Base-by-base conservation (phyloP, 2,329 filamentous ascomycete species). In the Corynespora cassiicola region DNA sequence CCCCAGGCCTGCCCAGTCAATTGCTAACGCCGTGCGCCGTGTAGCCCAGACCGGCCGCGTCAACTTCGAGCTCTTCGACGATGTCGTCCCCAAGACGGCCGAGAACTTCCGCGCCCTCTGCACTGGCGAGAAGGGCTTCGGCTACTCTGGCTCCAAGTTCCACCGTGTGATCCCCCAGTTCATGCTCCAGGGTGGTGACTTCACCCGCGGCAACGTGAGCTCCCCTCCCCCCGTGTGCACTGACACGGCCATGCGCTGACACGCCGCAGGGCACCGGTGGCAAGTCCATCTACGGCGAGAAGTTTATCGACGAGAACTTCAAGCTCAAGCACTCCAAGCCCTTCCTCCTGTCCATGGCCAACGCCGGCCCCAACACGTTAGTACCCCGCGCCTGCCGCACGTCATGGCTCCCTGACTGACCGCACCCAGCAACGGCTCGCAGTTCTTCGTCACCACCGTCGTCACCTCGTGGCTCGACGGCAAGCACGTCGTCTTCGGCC, bases 171-270 rank as follows among this genome's bases (percentile, higher is more conserved):
- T 95, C 74, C 87, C 87, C 59, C 73, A 89, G 42, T 95, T 95
- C 82, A 95, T 95, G 90, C 86, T 95, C 62, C 90, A 95, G 82
- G 90, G 90, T 71, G 90, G 90, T 81, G 90, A 95, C 81, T 95
- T 95, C 79, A 95, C 90, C 75, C 87, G 87, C 68, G 84, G 85
- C 68, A 94, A 95, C 75, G 90, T 95, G 79, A 72, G 88, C 75
- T 28, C 14, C 29, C 20, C 36, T 17, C 28, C 23, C 22, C 23
- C 24, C 35, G 29, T 31, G n/a, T 31, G 11, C 36, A 20, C 14
- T 22, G 27, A 25, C 24, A 24, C 29, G 31, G 30, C 46, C 43
- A 24, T 20, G 37, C 16, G 43, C 53, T 63, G 34, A 65, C 54
- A 33, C 2, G 14, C 12, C 24, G 14, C 50, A 95, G 90, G 89